phyloP scores from a whole-genome alignment of 2,329 filamentous ascomycete genomes.

The Neonectria hederae region DNA sequence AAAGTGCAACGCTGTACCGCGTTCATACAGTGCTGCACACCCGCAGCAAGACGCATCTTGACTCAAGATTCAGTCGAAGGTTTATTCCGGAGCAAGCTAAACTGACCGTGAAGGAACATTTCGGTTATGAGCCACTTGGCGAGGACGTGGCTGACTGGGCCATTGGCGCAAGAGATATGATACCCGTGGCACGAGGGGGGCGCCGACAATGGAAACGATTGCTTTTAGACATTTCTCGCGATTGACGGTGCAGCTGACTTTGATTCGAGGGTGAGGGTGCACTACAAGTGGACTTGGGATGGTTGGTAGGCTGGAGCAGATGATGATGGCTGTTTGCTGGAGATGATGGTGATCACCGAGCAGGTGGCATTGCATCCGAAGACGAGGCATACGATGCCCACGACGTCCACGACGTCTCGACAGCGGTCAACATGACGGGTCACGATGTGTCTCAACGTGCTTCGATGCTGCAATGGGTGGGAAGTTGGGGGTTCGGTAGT shows the following conservation, averaged over 20 bases:
- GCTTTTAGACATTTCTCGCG: conserved; percentile 7
- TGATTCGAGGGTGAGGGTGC: conserved; percentile 9
- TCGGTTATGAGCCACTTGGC: background rate
- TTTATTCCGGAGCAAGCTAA: background rate
- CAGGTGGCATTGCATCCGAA: conserved; percentile 9
- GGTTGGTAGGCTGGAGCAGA: background rate
- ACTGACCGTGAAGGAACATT: background rate
- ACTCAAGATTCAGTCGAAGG: background rate
- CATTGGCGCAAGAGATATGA: conserved; percentile 33
- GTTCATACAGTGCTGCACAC: background rate
- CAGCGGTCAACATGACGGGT: background rate
- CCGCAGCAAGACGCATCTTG: background rate
- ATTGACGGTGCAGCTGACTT: conserved; percentile 7
- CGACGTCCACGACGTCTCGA: background rate
- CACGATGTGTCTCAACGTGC: background rate
- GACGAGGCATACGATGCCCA: conserved; percentile 11
- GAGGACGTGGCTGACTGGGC: conserved; percentile 4
- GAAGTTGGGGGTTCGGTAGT: background rate
- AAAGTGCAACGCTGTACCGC: background rate
- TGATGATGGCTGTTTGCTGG: background rate
- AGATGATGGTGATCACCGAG: background rate
- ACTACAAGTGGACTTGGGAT: background rate
- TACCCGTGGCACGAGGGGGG: conserved; percentile 34
- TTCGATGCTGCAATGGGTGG: background rate
- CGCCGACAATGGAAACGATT: conserved; percentile 24